phyloP scores from a whole-genome alignment of 2,329 filamentous ascomycete genomes.

The Hirsutella minnesotensis region DNA sequence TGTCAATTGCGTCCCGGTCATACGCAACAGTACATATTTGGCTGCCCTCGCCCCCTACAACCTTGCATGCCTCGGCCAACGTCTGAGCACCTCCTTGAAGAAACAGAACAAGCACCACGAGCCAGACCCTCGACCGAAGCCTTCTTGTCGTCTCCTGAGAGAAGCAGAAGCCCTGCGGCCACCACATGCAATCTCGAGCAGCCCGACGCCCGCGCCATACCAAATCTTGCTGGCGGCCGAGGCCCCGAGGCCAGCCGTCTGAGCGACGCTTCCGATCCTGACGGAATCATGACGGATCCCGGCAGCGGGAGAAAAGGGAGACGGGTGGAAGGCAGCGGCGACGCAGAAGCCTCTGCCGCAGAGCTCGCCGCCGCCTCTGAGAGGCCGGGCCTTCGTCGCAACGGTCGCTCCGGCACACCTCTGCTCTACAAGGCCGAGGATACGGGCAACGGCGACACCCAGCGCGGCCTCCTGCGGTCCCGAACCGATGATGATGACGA shows the following conservation, averaged over 20 bases:
- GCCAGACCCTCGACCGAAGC: too few species aligned
- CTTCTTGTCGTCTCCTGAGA: too few species aligned
- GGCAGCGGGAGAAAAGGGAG: constrained; percentile 22
- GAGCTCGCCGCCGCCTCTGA: too few species aligned
- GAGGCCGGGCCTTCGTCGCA: constrained; percentile 6
- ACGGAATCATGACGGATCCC: constrained; percentile 15
- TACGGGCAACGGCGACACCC: constrained; percentile 12
- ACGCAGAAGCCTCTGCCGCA: background rate
- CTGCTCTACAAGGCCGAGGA: constrained; percentile 10
- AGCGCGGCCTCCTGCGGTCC: constrained; percentile 8
- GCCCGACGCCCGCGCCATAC: constrained; percentile 9
- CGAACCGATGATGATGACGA: too few species aligned
- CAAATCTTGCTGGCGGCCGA: constrained; percentile 14
- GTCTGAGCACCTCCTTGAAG: background rate
- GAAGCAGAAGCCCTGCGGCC: background rate
- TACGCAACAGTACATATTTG: background rate
- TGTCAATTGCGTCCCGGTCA: background rate
- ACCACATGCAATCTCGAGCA: constrained; percentile 15
- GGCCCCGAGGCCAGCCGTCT: constrained; percentile 11
- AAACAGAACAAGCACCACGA: background rate
- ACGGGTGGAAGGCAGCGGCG: background rate
- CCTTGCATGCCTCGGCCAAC: constrained; percentile 12
- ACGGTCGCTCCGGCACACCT: constrained; percentile 7
- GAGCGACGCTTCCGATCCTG: constrained; percentile 16
- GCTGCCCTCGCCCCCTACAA: background rate